Evolutionary conservation across 2,329 filamentous ascomycete species (phyloP).

Genomic region (Sarocladium kiliense): DNA sequence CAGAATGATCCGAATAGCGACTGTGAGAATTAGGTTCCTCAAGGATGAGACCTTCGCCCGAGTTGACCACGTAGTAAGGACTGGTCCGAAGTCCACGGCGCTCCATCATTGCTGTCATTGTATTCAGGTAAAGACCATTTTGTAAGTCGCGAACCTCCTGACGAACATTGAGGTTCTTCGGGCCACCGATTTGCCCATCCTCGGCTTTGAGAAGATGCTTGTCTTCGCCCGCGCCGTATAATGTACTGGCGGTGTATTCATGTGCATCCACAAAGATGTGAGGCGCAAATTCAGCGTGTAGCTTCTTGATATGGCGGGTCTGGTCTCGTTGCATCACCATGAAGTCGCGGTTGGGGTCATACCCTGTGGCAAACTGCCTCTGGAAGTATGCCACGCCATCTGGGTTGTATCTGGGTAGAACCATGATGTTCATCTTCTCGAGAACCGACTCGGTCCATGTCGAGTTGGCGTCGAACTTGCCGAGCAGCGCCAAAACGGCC

Average conservation of each 20-base stretch:
- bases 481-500: conserved; percentile 12
- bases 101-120: conserved; percentile 8
- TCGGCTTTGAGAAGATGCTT: conserved; percentile 10
- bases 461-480: conserved; percentile 9
- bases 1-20: conserved; percentile 9
- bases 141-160: conserved; percentile 9
- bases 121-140: conserved; percentile 11
- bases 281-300: conserved; percentile 11
- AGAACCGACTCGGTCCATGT: conserved; percentile 11
- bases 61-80: conserved; percentile 11
- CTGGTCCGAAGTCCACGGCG: conserved; percentile 8
- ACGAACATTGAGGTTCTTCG: conserved; percentile 13
- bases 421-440: conserved; percentile 10
- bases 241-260: conserved; percentile 11
- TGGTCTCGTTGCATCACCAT: conserved; percentile 11
- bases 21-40: conserved; percentile 11
- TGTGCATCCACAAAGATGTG: conserved; percentile 13
- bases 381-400: conserved; percentile 13
- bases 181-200: conserved; percentile 9
- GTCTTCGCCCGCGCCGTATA: conserved; percentile 3
- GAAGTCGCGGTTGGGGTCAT: conserved; percentile 12
- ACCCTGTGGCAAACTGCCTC: conserved; percentile 10
- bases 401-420: conserved; percentile 12
- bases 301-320: conserved; percentile 9
- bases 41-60: conserved; percentile 8